Conservation (phyloP, 2,329 filamentous ascomycete genomes). For the Saccharata proteae region DNA sequence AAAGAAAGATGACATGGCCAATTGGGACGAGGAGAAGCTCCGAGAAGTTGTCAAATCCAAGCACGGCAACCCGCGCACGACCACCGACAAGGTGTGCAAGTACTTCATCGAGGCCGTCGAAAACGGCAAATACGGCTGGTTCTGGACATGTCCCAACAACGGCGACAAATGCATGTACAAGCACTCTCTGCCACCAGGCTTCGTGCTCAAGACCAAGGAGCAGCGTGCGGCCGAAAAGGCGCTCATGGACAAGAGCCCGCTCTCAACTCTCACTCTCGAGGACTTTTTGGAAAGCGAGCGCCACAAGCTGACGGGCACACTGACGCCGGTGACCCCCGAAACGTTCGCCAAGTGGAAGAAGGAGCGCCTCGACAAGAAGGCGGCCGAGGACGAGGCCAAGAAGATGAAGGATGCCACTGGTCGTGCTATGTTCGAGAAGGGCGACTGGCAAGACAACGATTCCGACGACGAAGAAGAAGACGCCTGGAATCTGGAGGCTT, state of each 20-base stretch:
- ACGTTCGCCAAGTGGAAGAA: slow-evolving; percentile 96
- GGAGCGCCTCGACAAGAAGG: slow-evolving; percentile 88
- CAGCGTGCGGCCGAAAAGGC: slow-evolving; percentile 93
- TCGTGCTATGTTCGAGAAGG: slow-evolving; percentile 89
- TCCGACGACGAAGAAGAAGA: slow-evolving; percentile 52
- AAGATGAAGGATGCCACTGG: slow-evolving; percentile 93
- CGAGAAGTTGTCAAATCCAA: slow-evolving; percentile 84
- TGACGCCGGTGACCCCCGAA: slow-evolving; percentile 90
- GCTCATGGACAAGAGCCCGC: slow-evolving; percentile 84
- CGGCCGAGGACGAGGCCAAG: slow-evolving; percentile 79
- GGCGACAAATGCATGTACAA: slow-evolving; percentile 98
- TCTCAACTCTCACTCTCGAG: slow-evolving; percentile 89
- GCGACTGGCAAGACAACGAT: slow-evolving; percentile 68
- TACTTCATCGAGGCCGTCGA: slow-evolving; percentile 95
- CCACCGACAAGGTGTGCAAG: slow-evolving; percentile 98
- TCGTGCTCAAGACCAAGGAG: slow-evolving; percentile 95
- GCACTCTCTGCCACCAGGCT: slow-evolving; percentile 87
- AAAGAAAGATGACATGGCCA: slow-evolving; percentile 83
- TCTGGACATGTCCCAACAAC: slow-evolving; percentile 95
- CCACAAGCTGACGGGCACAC: slow-evolving; percentile 80
- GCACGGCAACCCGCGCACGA: slow-evolving; percentile 91
- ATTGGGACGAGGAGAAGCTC: slow-evolving; percentile 97
- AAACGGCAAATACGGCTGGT: slow-evolving; percentile 98
- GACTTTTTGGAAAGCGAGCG: slow-evolving; percentile 95
- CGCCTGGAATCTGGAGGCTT: slow-evolving; percentile 67